These are phyloP conservation scores for Fusarium sp. DNA, from an alignment of 2,329 filamentous ascomycete species.

Conservation along the genomic window DNA sequence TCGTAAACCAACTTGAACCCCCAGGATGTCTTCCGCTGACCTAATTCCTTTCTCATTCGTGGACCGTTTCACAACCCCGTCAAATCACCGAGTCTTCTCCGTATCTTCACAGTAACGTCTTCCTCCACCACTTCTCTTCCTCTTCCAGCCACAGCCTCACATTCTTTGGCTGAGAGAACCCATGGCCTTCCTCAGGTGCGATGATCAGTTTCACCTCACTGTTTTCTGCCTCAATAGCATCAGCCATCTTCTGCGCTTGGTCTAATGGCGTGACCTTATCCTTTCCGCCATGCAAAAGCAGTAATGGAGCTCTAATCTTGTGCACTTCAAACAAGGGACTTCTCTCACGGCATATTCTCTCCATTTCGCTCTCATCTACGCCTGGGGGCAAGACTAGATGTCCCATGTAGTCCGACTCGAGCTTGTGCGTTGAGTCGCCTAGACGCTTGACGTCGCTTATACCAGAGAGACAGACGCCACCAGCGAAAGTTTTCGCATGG, in stretches of 20 bases:
- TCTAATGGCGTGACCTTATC: conserved; percentile 67
- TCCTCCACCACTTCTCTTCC: conserved; percentile 59
- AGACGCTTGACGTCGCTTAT: conserved; percentile 60
- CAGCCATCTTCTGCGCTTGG: conserved; percentile 63
- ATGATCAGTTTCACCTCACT: conserved; percentile 58
- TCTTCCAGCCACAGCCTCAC: conserved; percentile 53
- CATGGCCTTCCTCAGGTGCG: conserved; percentile 61
- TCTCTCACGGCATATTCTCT: conserved; percentile 54
- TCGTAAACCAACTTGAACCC: background rate
- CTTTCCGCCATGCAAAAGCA: conserved; percentile 64
- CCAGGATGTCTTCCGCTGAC: background rate
- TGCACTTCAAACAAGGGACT: conserved; percentile 60
- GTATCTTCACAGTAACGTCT: conserved; percentile 46
- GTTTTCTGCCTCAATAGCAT: conserved; percentile 52
- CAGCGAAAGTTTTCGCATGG: conserved; percentile 58
- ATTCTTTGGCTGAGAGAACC: conserved; percentile 55
- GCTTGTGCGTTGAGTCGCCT: conserved; percentile 61
- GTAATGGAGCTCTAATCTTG: conserved; percentile 59
- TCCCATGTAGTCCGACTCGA: conserved; percentile 63
- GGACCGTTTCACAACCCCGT: background rate
- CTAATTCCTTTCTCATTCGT: background rate
- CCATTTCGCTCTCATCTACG: conserved; percentile 51
- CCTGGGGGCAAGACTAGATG: conserved; percentile 53
- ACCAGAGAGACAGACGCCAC: conserved; percentile 60
- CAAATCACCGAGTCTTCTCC: background rate